Evolutionary conservation across 148 eudicot species (phyloP).

Genomic region (Persicaria tinctoria): DNA sequence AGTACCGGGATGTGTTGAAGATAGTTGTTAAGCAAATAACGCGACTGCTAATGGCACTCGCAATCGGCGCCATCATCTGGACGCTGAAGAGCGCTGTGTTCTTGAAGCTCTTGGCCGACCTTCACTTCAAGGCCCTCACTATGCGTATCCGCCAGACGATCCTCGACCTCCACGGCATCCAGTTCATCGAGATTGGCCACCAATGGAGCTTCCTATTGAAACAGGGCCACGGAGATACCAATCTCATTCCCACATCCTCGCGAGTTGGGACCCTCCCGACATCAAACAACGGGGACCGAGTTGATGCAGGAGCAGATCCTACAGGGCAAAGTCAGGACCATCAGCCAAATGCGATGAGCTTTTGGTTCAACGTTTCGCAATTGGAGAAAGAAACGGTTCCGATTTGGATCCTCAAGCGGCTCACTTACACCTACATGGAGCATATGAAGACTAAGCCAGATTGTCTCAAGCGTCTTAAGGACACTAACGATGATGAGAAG

Average conservation of each 20-base stretch:
- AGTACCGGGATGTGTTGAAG: background rate
- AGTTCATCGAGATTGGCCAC: background rate
- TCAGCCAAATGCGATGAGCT: background rate
- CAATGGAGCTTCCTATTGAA: background rate
- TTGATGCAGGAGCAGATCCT: too few species aligned
- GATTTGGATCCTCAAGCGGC: background rate
- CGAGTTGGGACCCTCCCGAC: too few species aligned
- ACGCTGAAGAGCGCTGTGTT: background rate
- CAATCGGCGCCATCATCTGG: slow-evolving; percentile 6
- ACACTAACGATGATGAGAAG: background rate
- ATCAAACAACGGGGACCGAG: too few species aligned
- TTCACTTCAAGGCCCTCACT: background rate
- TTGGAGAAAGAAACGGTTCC: background rate
- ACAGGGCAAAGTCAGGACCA: too few species aligned
- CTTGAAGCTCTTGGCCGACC: slow-evolving; percentile 9
- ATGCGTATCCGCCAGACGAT: slow-evolving; percentile 1
- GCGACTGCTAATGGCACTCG: background rate
- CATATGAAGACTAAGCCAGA: slow-evolving; percentile 1
- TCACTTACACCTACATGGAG: background rate
- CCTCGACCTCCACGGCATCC: slow-evolving; percentile 4
- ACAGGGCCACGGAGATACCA: too few species aligned
- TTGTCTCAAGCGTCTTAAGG: background rate
- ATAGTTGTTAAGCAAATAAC: slow-evolving; percentile 1
- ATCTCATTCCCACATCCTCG: too few species aligned
- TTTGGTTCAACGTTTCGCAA: background rate